Percentiles rank a stretch among this genome's conserved stretches.
phyloP scores from a whole-genome alignment of 805 yeast species.

The Spathaspora girioi region DNA sequence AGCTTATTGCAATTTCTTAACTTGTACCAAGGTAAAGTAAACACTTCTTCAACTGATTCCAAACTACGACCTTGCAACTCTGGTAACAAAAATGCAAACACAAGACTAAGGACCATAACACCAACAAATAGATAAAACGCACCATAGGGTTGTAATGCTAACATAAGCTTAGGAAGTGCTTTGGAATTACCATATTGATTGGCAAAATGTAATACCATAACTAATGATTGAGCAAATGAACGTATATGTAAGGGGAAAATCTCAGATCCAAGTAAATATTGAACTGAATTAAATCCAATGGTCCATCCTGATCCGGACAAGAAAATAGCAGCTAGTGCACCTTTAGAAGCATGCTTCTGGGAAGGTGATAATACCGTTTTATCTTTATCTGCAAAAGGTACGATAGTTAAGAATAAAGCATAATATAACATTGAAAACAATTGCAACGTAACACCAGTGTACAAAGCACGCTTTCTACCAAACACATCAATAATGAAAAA shows the following conservation, averaged over 20 bases:
- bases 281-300: slow-evolving; percentile 52
- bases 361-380: slow-evolving; percentile 24
- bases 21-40: slow-evolving; percentile 51
- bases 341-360: slow-evolving; percentile 36
- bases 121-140: slow-evolving; percentile 48
- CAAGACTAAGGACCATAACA: slow-evolving; percentile 35
- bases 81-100: slow-evolving; percentile 43
- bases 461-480: slow-evolving; percentile 47
- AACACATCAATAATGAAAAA: slow-evolving; percentile 49
- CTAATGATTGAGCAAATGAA: slow-evolving; percentile 43
- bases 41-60: slow-evolving; percentile 47
- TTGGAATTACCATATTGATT: slow-evolving; percentile 54
- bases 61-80: slow-evolving; percentile 45
- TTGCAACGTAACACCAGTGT: slow-evolving; percentile 45
- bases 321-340: slow-evolving; percentile 47
- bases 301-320: slow-evolving; percentile 54
- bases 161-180: slow-evolving; percentile 48
- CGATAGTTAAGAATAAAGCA: slow-evolving; percentile 43
- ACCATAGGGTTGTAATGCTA: slow-evolving; percentile 43
- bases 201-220: slow-evolving; percentile 52
- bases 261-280: slow-evolving; percentile 51
- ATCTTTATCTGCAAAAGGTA: slow-evolving; percentile 37
- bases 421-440: slow-evolving; percentile 39
- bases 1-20: slow-evolving; percentile 47
- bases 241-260: slow-evolving; percentile 49